Evolutionary conservation across 192 early-diverging fungal species (phyloP).

Genomic region (Dissophora ornata): DNA sequence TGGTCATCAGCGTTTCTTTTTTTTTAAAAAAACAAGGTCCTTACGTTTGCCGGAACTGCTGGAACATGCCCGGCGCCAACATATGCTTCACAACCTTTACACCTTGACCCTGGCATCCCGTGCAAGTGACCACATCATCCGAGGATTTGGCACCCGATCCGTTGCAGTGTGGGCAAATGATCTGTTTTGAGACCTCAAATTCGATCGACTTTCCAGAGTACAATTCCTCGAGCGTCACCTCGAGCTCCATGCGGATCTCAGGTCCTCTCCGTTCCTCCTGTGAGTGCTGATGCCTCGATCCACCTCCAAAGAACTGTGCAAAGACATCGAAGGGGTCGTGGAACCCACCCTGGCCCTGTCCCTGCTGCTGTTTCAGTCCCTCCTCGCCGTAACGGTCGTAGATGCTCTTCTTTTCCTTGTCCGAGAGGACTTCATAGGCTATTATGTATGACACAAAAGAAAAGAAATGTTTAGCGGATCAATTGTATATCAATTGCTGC

Average conservation of each 20-base stretch:
- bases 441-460: no score
- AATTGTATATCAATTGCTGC: no score
- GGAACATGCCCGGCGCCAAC: slow-evolving; percentile 92
- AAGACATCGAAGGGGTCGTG: slow-evolving; percentile 99
- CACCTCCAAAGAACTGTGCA: slow-evolving; percentile 85
- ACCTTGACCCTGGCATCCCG: slow-evolving; percentile 82
- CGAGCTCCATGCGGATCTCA: slow-evolving; percentile 78
- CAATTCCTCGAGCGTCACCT: slow-evolving; percentile 92
- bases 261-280: slow-evolving; percentile 87
- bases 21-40: no score
- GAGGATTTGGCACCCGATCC: slow-evolving; percentile 89
- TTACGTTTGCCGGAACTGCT: slow-evolving; percentile 89
- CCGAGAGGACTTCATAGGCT: slow-evolving; percentile 95
- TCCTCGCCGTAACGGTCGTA: slow-evolving; percentile 98
- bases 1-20: neutral
- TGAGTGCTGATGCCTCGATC: slow-evolving; percentile 34
- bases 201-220: slow-evolving; percentile 88
- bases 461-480: no score
- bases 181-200: slow-evolving; percentile 94
- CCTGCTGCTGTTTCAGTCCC: slow-evolving; percentile 81
- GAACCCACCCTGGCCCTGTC: slow-evolving; percentile 71
- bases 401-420: slow-evolving; percentile 90
- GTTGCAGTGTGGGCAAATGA: slow-evolving; percentile 91
- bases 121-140: slow-evolving; percentile 88
- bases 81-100: slow-evolving; percentile 84